Evolutionary conservation across 495 filamentous ascomycete species (phyloP).

Genomic region (Penicillium roqueforti): DNA sequence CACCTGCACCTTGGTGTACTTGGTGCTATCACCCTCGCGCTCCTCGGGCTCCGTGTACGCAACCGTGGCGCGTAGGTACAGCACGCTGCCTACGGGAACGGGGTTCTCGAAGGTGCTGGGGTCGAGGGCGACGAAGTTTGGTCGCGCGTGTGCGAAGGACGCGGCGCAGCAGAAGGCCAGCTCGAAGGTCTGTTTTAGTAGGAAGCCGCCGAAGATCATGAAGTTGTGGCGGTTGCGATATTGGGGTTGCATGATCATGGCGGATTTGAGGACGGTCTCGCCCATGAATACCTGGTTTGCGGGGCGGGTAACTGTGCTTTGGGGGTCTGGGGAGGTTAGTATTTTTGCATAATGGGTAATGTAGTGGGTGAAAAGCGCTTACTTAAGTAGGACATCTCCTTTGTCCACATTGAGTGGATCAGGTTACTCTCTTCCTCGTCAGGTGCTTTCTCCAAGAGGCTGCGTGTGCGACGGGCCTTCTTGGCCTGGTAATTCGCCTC

Average conservation of each 20-base stretch:
- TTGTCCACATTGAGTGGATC: constrained; percentile 77
- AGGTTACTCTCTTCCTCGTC: constrained; percentile 73
- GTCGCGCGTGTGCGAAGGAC: constrained; percentile 66
- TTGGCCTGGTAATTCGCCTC: constrained; percentile 73
- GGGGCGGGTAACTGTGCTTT: constrained; percentile 53
- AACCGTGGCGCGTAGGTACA: constrained; percentile 74
- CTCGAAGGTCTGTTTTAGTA: constrained; percentile 79
- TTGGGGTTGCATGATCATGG: constrained; percentile 84
- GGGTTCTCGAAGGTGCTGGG: constrained; percentile 81
- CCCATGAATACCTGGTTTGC: constrained; percentile 64
- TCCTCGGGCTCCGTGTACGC: constrained; percentile 69
- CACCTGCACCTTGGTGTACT: constrained; percentile 67
- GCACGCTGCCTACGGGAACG: constrained; percentile 75
- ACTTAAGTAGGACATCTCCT: constrained; percentile 63
- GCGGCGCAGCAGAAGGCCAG: constrained; percentile 87
- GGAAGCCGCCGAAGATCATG: constrained; percentile 87
- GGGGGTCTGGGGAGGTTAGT: constrained; percentile 47
- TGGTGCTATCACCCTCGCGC: constrained; percentile 29
- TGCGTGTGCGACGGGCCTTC: constrained; percentile 58
- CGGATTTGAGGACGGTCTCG: constrained; percentile 60
- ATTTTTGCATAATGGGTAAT: background rate
- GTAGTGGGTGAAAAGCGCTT: constrained; percentile 9
- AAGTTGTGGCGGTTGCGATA: constrained; percentile 81
- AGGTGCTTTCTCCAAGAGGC: constrained; percentile 66
- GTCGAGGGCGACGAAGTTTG: constrained; percentile 73